These are phyloP conservation scores for Fusarium sp. DNA, from an alignment of 2,329 filamentous ascomycete genomes.

Conservation along the genomic window DNA sequence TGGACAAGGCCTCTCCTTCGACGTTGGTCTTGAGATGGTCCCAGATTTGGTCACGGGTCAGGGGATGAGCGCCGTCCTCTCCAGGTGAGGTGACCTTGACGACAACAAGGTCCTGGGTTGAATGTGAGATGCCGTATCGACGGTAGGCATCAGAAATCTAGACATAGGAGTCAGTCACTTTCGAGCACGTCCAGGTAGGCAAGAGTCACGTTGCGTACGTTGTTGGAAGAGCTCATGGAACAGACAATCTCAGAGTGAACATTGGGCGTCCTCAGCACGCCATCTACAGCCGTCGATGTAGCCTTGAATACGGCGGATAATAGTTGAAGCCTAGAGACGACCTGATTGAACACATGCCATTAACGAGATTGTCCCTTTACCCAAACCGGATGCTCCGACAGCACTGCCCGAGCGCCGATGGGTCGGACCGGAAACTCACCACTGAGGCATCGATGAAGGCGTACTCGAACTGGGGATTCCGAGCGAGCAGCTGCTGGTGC, in stretches of 20 bases:
- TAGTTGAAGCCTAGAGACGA: slow-evolving; percentile 76
- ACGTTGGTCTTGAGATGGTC: slow-evolving; percentile 69
- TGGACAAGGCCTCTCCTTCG: slow-evolving; percentile 65
- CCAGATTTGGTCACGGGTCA: slow-evolving; percentile 58
- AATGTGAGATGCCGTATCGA: slow-evolving; percentile 80
- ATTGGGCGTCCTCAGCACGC: slow-evolving; percentile 78
- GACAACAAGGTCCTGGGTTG: slow-evolving; percentile 76
- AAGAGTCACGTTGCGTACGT: slow-evolving; percentile 70
- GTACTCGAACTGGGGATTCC: slow-evolving; percentile 89
- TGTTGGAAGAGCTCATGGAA: slow-evolving; percentile 81
- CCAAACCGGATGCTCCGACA: slow-evolving; percentile 23
- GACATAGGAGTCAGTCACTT: slow-evolving; percentile 14
- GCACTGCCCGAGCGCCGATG: not conserved
- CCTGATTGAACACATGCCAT: slow-evolving; percentile 52
- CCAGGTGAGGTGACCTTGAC: slow-evolving; percentile 76
- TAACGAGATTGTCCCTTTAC: slow-evolving; percentile 11
- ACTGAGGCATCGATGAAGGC: slow-evolving; percentile 88
- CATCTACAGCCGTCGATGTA: slow-evolving; percentile 70
- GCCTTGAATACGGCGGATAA: slow-evolving; percentile 81
- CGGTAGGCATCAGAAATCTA: slow-evolving; percentile 93
- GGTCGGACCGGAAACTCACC: slow-evolving; percentile 56
- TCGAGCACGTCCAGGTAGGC: not conserved
- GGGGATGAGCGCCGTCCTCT: slow-evolving; percentile 52
- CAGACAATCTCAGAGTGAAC: slow-evolving; percentile 90
- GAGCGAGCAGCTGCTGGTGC: slow-evolving; percentile 82